Base-by-base conservation (phyloP, 495 filamentous ascomycete genomes). In the Penicillium desertorum region DNA sequence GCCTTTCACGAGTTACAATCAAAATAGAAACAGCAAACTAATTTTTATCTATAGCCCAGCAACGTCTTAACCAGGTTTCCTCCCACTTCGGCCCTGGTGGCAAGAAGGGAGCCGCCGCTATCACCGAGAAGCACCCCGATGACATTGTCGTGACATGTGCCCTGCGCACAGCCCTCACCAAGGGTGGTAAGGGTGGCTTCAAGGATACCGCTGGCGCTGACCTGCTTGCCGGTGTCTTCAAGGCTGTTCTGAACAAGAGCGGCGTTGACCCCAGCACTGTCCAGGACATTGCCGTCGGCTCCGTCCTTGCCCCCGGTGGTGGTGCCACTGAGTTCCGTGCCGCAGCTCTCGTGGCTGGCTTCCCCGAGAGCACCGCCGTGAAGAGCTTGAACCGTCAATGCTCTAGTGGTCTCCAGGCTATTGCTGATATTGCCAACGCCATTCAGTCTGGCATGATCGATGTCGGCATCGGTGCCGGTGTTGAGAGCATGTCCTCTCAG, bases 281-380 rank as follows among this genome's bases (percentile, higher is more conserved):
- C 32, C 89, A 97, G 74, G 94, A 98, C 69, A 87, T 98, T 58
- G 87, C 88, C 45, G 95, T 98, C 57, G 94, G 94, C 62, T 86
- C 84, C 50, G 94, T 98, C 19, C 85, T 98, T 27, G 82, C 93
- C 5, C 93, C 94, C 17, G 94, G 94, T 60, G 94, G 90, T 57
- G 94, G 94, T 61, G 94, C 95, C 22, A 98, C 94, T 41, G 94
- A 98, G 77, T 96, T 93, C 84, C 86, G 94, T 62, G 94, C 92
- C 57, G 93, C 95, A 16, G 86, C 89, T 30, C 81, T 98, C 17
- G 90, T 92, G 10, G 94, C 94, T 52, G 95, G 94, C 30, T 91
- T 98, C 74, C 90, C 95, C 36, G 90, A 88, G 64, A 79, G 82
- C 22, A 81, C 92, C 1, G 88, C 91, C 14, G 88, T 96, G 20